These are phyloP conservation scores for Exserohilum turcica DNA, from an alignment of 2,329 filamentous ascomycete genomes.

Conservation along the genomic window DNA sequence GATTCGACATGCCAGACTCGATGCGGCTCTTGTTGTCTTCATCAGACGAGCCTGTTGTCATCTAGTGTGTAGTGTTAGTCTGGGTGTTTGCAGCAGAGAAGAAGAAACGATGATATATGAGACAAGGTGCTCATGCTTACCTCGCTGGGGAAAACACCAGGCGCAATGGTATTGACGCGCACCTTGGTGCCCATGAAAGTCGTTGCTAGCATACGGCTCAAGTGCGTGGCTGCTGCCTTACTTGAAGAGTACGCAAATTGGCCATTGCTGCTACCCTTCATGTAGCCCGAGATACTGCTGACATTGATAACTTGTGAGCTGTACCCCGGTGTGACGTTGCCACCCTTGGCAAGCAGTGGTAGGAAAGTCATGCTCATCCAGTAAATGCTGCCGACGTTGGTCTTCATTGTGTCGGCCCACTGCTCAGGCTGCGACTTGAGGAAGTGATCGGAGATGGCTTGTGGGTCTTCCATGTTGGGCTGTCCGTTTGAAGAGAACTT, in stretches of 20 bases:
- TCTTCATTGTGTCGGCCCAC: constrained; percentile 59
- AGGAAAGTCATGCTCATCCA: constrained; percentile 62
- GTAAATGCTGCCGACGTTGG: constrained; percentile 58
- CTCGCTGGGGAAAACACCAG: constrained; percentile 51
- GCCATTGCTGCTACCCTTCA: constrained; percentile 56
- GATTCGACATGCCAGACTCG: constrained; percentile 51
- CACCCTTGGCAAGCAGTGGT: constrained; percentile 58
- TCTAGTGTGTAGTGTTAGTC: constrained; percentile 37
- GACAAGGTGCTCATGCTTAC: constrained; percentile 13
- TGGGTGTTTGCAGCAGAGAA: neutral
- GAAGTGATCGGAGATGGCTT: constrained; percentile 59
- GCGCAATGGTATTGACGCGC: constrained; percentile 46
- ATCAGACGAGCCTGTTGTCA: constrained; percentile 55
- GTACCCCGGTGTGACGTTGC: constrained; percentile 54
- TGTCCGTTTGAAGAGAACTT: constrained; percentile 56
- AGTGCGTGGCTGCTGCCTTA: constrained; percentile 56
- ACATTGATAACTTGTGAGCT: constrained; percentile 60
- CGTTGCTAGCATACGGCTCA: constrained; percentile 54
- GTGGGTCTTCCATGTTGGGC: constrained; percentile 55
- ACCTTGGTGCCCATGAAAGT: constrained; percentile 52
- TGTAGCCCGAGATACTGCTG: constrained; percentile 56
- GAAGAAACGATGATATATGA: neutral
- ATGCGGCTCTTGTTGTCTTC: constrained; percentile 56
- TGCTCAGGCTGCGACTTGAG: constrained; percentile 53
- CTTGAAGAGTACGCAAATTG: constrained; percentile 58